Base-by-base conservation (phyloP, 345 rosid genomes). In the Carallia brachiata region DNA sequence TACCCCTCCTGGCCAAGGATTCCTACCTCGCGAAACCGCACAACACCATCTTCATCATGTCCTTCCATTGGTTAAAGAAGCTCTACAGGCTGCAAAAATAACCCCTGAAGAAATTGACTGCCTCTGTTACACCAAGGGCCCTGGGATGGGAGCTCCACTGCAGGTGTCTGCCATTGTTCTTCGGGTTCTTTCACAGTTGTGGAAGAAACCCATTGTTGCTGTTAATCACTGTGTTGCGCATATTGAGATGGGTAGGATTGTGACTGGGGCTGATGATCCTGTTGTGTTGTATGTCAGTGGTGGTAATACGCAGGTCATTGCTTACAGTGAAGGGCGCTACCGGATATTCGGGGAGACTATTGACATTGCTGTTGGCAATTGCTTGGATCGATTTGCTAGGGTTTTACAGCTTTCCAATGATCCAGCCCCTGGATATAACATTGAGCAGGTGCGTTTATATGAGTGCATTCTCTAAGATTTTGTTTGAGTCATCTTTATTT, bases 381-480 rank as follows among this genome's bases (percentile, higher is more conserved):
- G 98, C 75, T 84, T 95, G 90, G 97, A 92, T 55, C 88, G 98
- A 60, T 92, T 96, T 66, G 98, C 98, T 70, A 81, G 99, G 78
- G 90, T 96, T 27, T 82, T 96, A 73, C 87, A 84, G 4, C 85
- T 96, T 15, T 92, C 99, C 30, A 96, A 96, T 80, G 98, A 96
- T 82, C 99, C 98, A n/a, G 90, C 95, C 66, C 99, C 99, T 19
- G 98, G 99, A 62, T 92, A 96, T 77, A 96, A 96, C 80, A 96
- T 92, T 15, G 99, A 92, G 77, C 99, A 96, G 97, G 99, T 90
- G 70, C 50, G 12, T 44, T 44, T 44, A 44, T 44, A 12, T 12
- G 17, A 44, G 50, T 17, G 70, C 60, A 27, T 30, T 28, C 44
- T 23, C 1, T 27, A 16, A 31, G 19, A 19, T 6, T 32, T 18